Evolutionary conservation across 2,329 filamentous ascomycete species (phyloP).

Genomic region (Helotiales sp.): DNA sequence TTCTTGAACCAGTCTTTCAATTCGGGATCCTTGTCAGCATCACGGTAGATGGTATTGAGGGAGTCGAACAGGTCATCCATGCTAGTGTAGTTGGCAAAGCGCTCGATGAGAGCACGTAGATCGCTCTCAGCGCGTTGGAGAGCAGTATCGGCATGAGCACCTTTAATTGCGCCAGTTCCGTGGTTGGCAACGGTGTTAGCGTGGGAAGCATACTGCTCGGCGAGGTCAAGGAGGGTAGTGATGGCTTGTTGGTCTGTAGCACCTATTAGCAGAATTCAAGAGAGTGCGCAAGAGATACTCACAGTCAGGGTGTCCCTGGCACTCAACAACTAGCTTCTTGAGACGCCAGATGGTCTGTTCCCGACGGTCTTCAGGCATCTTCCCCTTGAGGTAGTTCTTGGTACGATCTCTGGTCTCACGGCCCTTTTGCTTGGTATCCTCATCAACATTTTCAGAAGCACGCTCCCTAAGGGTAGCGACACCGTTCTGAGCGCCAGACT

Average conservation of each 20-base stretch:
- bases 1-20: conserved; percentile 87
- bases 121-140: conserved; percentile 75
- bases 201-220: conserved; percentile 82
- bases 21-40: conserved; percentile 84
- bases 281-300: conserved; percentile 33
- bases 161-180: conserved; percentile 68
- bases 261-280: background rate
- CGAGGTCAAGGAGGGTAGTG: conserved; percentile 78
- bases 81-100: conserved; percentile 93
- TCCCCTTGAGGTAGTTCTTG: conserved; percentile 76
- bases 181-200: conserved; percentile 64
- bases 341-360: conserved; percentile 90
- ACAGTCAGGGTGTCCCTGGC: conserved; percentile 92
- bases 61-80: conserved; percentile 82
- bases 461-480: conserved; percentile 52
- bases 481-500: conserved; percentile 42
- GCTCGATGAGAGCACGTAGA: conserved; percentile 72
- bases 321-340: conserved; percentile 97
- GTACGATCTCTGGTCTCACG: conserved; percentile 54
- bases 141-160: conserved; percentile 63
- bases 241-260: conserved; percentile 77
- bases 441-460: conserved; percentile 61
- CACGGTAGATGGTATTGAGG: conserved; percentile 80
- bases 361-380: conserved; percentile 89
- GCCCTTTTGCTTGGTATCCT: conserved; percentile 57